These are phyloP conservation scores for Phytophthora sojae DNA, from an alignment of 352 stramenopile species.

Conservation along the genomic window DNA sequence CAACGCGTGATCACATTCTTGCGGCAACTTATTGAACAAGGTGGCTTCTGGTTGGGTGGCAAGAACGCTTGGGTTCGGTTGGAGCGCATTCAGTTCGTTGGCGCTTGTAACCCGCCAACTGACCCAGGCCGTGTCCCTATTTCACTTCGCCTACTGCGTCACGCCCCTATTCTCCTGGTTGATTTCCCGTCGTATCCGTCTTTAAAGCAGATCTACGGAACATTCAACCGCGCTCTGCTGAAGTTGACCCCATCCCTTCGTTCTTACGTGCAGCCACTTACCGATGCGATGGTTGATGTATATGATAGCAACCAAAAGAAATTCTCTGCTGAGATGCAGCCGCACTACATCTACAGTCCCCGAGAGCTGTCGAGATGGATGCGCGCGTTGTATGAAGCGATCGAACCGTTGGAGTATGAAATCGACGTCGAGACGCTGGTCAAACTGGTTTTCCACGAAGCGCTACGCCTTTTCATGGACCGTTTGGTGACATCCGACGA, in stretches of 20 bases:
- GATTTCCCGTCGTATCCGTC: conserved; percentile 98
- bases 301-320: conserved; percentile 97
- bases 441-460: conserved; percentile 99
- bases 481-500: conserved; percentile 97
- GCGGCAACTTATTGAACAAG: conserved; percentile 98
- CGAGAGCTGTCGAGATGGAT: conserved; percentile 99
- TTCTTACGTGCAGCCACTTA: conserved; percentile 96
- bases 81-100: conserved; percentile 96
- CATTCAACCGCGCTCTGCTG: conserved; percentile 99
- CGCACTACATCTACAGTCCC: conserved; percentile 99
- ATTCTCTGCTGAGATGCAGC: conserved; percentile 94
- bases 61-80: conserved; percentile 94
- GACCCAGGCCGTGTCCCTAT: conserved; percentile 98
- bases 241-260: conserved; percentile 98
- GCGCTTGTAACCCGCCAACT: conserved; percentile 99
- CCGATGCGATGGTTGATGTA: conserved; percentile 99
- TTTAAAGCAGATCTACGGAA: conserved; percentile 99
- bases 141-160: conserved; percentile 97
- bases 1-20: conserved; percentile 99
- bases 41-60: conserved; percentile 89
- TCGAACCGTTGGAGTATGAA: conserved; percentile 95
- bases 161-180: conserved; percentile 98
- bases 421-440: conserved; percentile 96
- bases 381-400: conserved; percentile 98
- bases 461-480: conserved; percentile 98